Percentiles rank a stretch among this genome's conserved stretches.
Conservation (phyloP, 1,284 basidiomycete genomes). For the Apiotrichum laibachii region DNA sequence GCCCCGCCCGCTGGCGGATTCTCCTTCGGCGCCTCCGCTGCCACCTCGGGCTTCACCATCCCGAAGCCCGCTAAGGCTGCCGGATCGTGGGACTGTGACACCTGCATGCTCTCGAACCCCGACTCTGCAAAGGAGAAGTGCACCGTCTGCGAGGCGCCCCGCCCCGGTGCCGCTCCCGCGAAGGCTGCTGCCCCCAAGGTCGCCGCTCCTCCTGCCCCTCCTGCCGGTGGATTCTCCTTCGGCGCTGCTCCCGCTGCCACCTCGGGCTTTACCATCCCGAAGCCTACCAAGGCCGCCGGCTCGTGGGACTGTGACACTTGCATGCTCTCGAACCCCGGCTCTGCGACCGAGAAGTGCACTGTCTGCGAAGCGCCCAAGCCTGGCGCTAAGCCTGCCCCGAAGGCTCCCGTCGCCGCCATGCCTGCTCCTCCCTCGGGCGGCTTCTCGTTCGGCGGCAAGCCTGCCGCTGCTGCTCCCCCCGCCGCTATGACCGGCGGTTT, state of each 20-base stretch:
- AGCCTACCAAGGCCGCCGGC: constrained; percentile 11
- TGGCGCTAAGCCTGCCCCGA: not conserved
- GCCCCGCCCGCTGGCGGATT: constrained; percentile 9
- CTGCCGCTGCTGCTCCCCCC: not conserved
- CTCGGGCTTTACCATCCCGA: not conserved
- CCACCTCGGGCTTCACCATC: not conserved
- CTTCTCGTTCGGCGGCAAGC: constrained; percentile 10
- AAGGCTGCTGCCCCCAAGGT: constrained; percentile 3
- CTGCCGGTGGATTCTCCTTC: constrained; percentile 15
- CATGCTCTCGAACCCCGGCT: constrained; percentile 54
- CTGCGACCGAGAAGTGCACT: constrained; percentile 56
- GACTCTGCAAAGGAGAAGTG: constrained; percentile 56
- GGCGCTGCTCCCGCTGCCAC: constrained; percentile 6
- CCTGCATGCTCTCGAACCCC: constrained; percentile 57
- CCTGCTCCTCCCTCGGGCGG: constrained; percentile 12
- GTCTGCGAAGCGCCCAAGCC: constrained; percentile 56
- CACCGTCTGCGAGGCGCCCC: constrained; percentile 56
- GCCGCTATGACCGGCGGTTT: not conserved
- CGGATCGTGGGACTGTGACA: constrained; percentile 54
- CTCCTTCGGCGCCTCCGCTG: not conserved
- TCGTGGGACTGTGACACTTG: constrained; percentile 57
- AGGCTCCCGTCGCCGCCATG: not conserved
- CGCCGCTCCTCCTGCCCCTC: constrained; percentile 1
- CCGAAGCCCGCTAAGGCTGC: constrained; percentile 7
- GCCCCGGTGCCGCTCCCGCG: constrained; percentile 24